Evolutionary conservation across 129 eudicot genomes (phyloP).

Genomic region (Saposhnikovia divaricata): DNA sequence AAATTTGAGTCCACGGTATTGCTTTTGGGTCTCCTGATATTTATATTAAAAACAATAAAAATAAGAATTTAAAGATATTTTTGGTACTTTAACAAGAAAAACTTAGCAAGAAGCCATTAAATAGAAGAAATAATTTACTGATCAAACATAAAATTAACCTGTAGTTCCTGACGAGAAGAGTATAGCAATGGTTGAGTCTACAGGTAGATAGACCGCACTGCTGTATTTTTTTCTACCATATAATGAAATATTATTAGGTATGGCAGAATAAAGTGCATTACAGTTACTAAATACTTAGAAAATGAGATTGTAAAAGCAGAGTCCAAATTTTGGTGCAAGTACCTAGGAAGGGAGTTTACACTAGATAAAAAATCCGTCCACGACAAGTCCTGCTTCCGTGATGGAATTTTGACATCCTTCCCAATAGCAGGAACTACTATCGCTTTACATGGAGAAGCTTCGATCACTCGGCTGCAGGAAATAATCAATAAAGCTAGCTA

Average conservation of each 20-base stretch:
- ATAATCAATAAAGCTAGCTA: background rate
- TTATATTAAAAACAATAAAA: background rate
- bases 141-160: conserved; percentile 31
- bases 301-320: background rate
- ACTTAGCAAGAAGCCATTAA: background rate
- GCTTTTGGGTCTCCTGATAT: conserved; percentile 92
- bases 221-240: conserved; percentile 45
- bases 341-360: conserved; percentile 47
- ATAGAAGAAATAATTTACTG: background rate
- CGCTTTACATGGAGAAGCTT: conserved; percentile 52
- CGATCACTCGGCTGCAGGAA: conserved; percentile 58
- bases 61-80: background rate
- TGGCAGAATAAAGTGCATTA: background rate
- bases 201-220: conserved; percentile 54
- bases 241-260: background rate
- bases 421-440: conserved; percentile 64
- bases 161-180: conserved; percentile 98
- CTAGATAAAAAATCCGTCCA: conserved; percentile 60
- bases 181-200: conserved; percentile 60
- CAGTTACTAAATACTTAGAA: background rate
- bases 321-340: conserved; percentile 4
- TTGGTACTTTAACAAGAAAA: background rate
- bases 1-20: conserved; percentile 88
- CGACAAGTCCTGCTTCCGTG: conserved; percentile 57
- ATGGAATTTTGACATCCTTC: conserved; percentile 32